phyloP scores from a whole-genome alignment of 768 basidiomycete genomes.

The Phanerochaete sordida region DNA sequence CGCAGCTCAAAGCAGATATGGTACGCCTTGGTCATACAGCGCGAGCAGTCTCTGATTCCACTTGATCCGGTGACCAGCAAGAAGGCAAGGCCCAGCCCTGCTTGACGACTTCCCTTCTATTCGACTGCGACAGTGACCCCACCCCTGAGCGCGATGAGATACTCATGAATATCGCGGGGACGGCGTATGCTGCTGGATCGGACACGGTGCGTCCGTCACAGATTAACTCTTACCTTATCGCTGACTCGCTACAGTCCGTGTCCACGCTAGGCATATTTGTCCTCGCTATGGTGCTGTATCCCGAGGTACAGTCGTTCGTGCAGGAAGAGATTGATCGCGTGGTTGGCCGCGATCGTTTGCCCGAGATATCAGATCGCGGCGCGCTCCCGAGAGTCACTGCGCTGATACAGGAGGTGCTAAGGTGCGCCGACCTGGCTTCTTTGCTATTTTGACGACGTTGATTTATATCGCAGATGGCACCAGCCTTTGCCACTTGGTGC shows the following conservation, averaged over 20 bases:
- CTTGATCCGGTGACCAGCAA: slow-evolving; percentile 20
- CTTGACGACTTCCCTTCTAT: slow-evolving; percentile 49
- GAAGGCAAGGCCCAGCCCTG: slow-evolving; percentile 35
- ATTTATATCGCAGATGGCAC: background rate
- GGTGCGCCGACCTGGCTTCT: no score
- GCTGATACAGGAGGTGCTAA: background rate
- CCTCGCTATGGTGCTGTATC: background rate
- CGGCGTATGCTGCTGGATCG: slow-evolving; percentile 18
- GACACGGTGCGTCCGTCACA: slow-evolving; percentile 1
- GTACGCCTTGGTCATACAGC: background rate
- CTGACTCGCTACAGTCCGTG: background rate
- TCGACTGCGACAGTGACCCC: slow-evolving; percentile 42
- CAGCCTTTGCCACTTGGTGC: background rate
- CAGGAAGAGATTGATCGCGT: background rate
- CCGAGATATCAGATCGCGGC: background rate
- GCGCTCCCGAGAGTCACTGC: background rate
- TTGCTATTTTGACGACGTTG: background rate
- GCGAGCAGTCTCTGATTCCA: background rate
- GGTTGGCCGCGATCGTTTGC: background rate
- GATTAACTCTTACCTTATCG: background rate
- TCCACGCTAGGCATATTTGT: background rate
- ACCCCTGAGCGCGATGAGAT: background rate
- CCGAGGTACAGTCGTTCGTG: background rate
- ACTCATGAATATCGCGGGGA: slow-evolving; percentile 4
- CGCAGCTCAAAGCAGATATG: slow-evolving; percentile 6